Evolutionary conservation across 495 filamentous ascomycete species (phyloP).

Genomic region (Trichoderma erinaceum): DNA sequence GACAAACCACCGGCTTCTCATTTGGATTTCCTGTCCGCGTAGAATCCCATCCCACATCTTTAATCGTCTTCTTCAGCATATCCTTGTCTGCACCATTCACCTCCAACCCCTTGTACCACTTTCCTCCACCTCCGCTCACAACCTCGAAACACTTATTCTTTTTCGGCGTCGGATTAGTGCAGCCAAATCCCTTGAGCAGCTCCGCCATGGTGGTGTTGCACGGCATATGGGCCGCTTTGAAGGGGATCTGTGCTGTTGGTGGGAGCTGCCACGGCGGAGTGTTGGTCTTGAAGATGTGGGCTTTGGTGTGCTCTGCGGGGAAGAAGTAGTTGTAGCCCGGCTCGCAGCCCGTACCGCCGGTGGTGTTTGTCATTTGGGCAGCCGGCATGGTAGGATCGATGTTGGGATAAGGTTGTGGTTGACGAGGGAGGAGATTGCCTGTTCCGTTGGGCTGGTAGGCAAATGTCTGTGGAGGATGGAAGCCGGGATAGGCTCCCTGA

Average conservation of each 20-base stretch:
- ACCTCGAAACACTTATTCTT: constrained; percentile 42
- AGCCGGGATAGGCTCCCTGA: not conserved
- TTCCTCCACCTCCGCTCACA: constrained; percentile 30
- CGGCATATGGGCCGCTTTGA: constrained; percentile 37
- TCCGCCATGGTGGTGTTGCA: constrained; percentile 36
- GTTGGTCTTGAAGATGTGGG: constrained; percentile 40
- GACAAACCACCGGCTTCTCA: constrained; percentile 34
- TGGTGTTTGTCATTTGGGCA: constrained; percentile 50
- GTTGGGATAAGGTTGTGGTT: constrained; percentile 29
- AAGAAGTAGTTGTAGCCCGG: constrained; percentile 50
- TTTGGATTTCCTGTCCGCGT: constrained; percentile 29
- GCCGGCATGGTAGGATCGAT: constrained; percentile 46
- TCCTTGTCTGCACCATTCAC: constrained; percentile 26
- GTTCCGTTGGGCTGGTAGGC: constrained; percentile 22
- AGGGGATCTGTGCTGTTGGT: constrained; percentile 24
- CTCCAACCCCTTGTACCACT: constrained; percentile 32
- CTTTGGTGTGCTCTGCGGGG: constrained; percentile 39
- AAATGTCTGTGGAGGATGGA: constrained; percentile 8
- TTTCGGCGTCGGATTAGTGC: constrained; percentile 31
- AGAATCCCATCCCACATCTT: constrained; percentile 34
- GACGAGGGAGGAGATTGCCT: constrained; percentile 19
- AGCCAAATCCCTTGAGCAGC: constrained; percentile 43
- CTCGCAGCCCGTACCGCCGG: constrained; percentile 48
- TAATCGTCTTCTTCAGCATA: constrained; percentile 26
- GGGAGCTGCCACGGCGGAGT: constrained; percentile 40